Evolutionary conservation across 2,329 filamentous ascomycete genomes (phyloP).

Genomic region (Aspergillus spinulosporus): DNA sequence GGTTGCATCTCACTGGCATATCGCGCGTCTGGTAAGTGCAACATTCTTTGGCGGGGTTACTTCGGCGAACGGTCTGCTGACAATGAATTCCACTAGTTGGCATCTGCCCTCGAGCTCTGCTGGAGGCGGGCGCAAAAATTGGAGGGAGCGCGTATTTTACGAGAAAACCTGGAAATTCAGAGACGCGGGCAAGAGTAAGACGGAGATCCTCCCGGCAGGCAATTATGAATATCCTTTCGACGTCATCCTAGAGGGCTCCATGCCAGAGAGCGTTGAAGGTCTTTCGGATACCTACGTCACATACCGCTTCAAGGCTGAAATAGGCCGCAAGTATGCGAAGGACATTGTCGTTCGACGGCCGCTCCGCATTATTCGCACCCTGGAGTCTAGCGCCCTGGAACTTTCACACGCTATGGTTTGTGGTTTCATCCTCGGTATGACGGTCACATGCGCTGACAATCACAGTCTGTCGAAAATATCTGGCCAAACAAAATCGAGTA

Average conservation of each 20-base stretch:
- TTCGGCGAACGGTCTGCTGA: constrained; percentile 11
- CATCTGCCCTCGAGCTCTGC: constrained; percentile 40
- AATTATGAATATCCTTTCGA: constrained; percentile 87
- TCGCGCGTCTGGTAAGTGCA: constrained; percentile 65
- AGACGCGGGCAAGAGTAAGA: constrained; percentile 50
- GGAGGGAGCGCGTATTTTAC: constrained; percentile 56
- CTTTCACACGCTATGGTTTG: constrained; percentile 78
- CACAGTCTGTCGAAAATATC: constrained; percentile 82
- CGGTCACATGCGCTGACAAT: constrained; percentile 19
- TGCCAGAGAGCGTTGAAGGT: constrained; percentile 87
- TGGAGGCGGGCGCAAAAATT: constrained; percentile 38
- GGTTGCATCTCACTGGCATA: constrained; percentile 69
- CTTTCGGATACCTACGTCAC: constrained; percentile 81
- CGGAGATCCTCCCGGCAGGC: constrained; percentile 63
- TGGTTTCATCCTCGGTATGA: neutral
- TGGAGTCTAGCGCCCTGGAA: constrained; percentile 74
- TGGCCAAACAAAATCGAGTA: constrained; percentile 99
- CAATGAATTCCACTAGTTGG: constrained; percentile 28
- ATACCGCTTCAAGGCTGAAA: constrained; percentile 87
- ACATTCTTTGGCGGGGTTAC: constrained; percentile 6
- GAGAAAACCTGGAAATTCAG: constrained; percentile 72
- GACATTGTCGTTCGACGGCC: constrained; percentile 80
- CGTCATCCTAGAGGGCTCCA: constrained; percentile 64
- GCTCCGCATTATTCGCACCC: constrained; percentile 72
- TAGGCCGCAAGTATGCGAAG: constrained; percentile 86